phyloP scores from a whole-genome alignment of 106 monocot species.

The Chionographis japonica region DNA sequence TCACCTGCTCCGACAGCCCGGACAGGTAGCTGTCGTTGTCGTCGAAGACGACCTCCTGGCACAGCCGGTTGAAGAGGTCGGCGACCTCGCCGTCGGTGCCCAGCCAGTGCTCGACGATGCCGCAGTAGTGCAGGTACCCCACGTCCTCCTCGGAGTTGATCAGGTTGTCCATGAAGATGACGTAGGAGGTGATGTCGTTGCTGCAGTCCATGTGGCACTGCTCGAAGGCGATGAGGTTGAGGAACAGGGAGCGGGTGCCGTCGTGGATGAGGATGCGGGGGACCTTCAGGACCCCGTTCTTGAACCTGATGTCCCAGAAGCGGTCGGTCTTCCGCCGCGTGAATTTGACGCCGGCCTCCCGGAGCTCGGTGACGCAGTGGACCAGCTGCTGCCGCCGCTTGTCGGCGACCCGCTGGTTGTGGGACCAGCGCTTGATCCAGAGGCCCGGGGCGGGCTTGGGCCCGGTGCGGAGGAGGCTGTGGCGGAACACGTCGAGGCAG shows the following conservation, averaged over 20 bases:
- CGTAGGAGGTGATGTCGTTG: constrained; percentile 71
- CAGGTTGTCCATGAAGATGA: constrained; percentile 79
- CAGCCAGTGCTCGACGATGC: constrained; percentile 57
- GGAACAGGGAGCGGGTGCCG: constrained; percentile 64
- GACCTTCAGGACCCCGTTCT: constrained; percentile 48
- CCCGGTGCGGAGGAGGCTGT: constrained; percentile 43
- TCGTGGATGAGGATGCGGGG: constrained; percentile 69
- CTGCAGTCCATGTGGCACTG: constrained; percentile 59
- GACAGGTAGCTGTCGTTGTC: constrained; percentile 42
- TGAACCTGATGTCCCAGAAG: constrained; percentile 73
- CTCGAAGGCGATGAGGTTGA: constrained; percentile 88
- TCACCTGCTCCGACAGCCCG: constrained; percentile 37
- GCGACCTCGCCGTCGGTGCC: constrained; percentile 45
- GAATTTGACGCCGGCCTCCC: constrained; percentile 64
- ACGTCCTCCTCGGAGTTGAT: constrained; percentile 66
- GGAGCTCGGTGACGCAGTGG: constrained; percentile 68
- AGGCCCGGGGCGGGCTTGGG: constrained; percentile 24
- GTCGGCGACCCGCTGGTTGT: constrained; percentile 40
- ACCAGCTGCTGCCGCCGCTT: constrained; percentile 67
- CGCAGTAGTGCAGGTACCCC: constrained; percentile 38
- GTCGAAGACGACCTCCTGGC: constrained; percentile 60
- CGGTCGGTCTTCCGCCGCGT: constrained; percentile 42
- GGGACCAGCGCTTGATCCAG: constrained; percentile 44
- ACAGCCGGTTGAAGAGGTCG: constrained; percentile 51
- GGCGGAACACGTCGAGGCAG: constrained; percentile 74